These are phyloP conservation scores for Nakazawaea molendinolei DNA, from an alignment of 805 yeast genomes.

Conservation along the genomic window DNA sequence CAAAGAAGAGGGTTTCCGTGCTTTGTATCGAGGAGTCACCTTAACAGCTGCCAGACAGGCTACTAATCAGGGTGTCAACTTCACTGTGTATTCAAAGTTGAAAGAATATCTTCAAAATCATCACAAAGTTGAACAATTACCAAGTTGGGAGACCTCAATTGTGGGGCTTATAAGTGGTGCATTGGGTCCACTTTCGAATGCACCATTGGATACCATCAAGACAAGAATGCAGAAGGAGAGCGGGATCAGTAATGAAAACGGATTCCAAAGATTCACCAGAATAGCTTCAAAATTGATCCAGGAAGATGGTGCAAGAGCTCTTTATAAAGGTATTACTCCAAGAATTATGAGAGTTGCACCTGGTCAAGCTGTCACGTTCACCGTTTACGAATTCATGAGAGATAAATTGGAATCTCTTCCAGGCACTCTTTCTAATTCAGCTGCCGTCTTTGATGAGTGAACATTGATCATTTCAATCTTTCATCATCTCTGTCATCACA, in stretches of 20 bases:
- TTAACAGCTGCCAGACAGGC: constrained; percentile 98
- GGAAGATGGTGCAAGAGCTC: constrained; percentile 84
- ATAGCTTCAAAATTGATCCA: constrained; percentile 75
- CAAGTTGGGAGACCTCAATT: constrained; percentile 89
- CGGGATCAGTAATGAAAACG: constrained; percentile 54
- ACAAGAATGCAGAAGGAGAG: constrained; percentile 93
- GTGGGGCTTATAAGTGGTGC: constrained; percentile 95
- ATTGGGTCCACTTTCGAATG: constrained; percentile 94
- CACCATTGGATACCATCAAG: constrained; percentile 95
- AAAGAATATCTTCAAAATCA: constrained; percentile 62
- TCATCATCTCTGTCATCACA: neutral
- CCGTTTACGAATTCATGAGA: constrained; percentile 89
- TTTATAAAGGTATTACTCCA: constrained; percentile 97
- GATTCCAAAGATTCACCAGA: constrained; percentile 69
- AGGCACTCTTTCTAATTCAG: constrained; percentile 16
- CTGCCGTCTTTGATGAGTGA: constrained; percentile 11
- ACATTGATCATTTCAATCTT: neutral
- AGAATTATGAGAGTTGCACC: constrained; percentile 99
- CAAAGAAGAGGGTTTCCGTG: constrained; percentile 84
- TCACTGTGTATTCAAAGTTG: constrained; percentile 86
- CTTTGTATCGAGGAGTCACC: constrained; percentile 90
- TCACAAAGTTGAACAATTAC: constrained; percentile 54
- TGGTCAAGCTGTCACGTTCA: constrained; percentile 97
- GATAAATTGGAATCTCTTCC: constrained; percentile 43
- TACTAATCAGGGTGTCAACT: constrained; percentile 96